A percentile compares a stretch with the other conserved stretches of the same genome.
These are phyloP conservation scores for Amborella trichopoda DNA, from an alignment of 164 flowering plant species.

Conservation along the genomic window DNA sequence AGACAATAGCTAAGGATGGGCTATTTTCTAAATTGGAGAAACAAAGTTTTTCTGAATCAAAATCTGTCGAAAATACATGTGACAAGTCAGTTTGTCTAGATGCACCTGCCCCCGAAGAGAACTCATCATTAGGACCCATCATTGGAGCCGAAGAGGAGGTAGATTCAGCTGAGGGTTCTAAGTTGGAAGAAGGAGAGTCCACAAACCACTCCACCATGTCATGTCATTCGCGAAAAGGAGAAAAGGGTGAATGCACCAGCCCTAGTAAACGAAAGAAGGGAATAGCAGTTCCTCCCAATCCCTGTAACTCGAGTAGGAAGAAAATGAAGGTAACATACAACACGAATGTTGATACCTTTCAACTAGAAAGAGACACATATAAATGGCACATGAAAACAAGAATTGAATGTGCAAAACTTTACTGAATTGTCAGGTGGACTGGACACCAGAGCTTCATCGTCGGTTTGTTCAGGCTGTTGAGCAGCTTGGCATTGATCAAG, in stretches of 20 bases:
- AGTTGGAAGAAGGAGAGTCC: slow-evolving; percentile 8
- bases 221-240: slow-evolving; percentile 12
- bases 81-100: slow-evolving; percentile 18
- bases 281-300: slow-evolving; percentile 15
- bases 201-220: slow-evolving; percentile 5
- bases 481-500: slow-evolving; percentile 71
- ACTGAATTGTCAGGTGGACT: slow-evolving; percentile 87
- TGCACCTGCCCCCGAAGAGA: slow-evolving; percentile 5
- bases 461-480: slow-evolving; percentile 75
- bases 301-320: slow-evolving; percentile 38
- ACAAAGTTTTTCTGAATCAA: slow-evolving; percentile 13
- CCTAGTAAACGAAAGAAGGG: slow-evolving; percentile 9
- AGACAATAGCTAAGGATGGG: slow-evolving; percentile 31
- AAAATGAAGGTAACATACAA: slow-evolving; percentile 36
- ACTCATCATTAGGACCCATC: slow-evolving; percentile 10
- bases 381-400: no score
- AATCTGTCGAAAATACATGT: slow-evolving; percentile 80
- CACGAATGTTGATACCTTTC: no score
- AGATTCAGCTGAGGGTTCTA: slow-evolving; percentile 23
- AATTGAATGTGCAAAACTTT: no score
- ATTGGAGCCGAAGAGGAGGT: slow-evolving; percentile 35
- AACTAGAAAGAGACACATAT: no score
- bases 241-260: slow-evolving; percentile 5
- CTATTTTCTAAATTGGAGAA: slow-evolving; percentile 10
- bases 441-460: slow-evolving; percentile 81